Evolutionary conservation across 1,139 yeast genomes (phyloP).

Genomic region (Magnusiomyces suaveolens): DNA sequence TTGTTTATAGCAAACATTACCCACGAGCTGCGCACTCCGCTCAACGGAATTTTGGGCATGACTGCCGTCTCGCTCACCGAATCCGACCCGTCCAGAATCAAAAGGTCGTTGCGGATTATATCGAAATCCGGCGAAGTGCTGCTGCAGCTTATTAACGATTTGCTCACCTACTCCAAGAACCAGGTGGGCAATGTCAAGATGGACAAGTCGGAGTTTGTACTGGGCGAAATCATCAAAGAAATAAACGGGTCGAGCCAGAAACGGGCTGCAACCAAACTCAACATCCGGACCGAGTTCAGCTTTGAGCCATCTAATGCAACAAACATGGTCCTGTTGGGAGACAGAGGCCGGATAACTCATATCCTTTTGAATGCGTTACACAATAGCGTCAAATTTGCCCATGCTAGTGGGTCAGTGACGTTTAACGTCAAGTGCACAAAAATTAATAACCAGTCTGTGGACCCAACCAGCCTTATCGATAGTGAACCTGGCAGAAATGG

Average conservation of each 20-base stretch:
- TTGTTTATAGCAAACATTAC: conserved; percentile 93
- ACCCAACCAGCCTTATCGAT: neutral
- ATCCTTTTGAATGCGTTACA: conserved; percentile 81
- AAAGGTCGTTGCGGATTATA: conserved; percentile 62
- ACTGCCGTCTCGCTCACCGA: conserved; percentile 90
- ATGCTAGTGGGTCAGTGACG: conserved; percentile 67
- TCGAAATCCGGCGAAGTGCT: conserved; percentile 81
- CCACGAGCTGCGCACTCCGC: conserved; percentile 88
- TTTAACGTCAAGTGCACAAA: conserved; percentile 48
- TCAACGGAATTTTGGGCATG: conserved; percentile 94
- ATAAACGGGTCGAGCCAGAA: conserved; percentile 70
- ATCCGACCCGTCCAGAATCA: conserved; percentile 52
- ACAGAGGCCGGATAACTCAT: conserved; percentile 77
- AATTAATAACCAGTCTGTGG: neutral
- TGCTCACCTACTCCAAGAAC: conserved; percentile 80
- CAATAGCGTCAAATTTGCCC: conserved; percentile 81
- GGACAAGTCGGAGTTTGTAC: conserved; percentile 65
- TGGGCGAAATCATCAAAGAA: conserved; percentile 64
- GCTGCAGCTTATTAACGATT: conserved; percentile 77
- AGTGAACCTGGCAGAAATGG: neutral
- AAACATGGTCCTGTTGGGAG: conserved; percentile 60
- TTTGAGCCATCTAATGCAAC: conserved; percentile 39
- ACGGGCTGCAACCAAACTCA: conserved; percentile 56
- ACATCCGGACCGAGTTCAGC: conserved; percentile 50
- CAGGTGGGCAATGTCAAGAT: conserved; percentile 79